Conservation (phyloP, 352 stramenopile genomes). For the Pythium insidiosum region DNA sequence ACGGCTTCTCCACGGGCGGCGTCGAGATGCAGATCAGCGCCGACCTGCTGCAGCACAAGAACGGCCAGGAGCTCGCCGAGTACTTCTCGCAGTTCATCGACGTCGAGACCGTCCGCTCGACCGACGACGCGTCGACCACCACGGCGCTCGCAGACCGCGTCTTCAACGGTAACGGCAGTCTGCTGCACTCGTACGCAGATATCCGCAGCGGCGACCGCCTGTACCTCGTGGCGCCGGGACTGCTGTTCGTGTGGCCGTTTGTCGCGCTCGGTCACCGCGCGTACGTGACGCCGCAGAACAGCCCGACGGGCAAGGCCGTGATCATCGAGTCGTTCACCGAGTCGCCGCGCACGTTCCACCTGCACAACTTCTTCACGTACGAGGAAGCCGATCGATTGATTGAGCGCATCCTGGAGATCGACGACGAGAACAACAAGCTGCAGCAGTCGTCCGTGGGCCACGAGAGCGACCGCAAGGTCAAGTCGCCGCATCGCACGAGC, state of each 20-base stretch:
- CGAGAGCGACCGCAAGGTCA: conserved; percentile 56
- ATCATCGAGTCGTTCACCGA: conserved; percentile 75
- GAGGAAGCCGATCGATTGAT: conserved; percentile 80
- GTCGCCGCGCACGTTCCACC: conserved; percentile 73
- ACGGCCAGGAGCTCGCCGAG: conserved; percentile 43
- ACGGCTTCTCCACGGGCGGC: conserved; percentile 68
- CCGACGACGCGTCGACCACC: conserved; percentile 9
- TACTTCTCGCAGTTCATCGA: conserved; percentile 80
- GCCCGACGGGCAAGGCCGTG: conserved; percentile 46
- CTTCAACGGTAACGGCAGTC: conserved; percentile 52
- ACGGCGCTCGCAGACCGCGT: conserved; percentile 57
- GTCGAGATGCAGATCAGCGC: conserved; percentile 63
- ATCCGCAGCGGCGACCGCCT: conserved; percentile 46
- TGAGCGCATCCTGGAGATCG: conserved; percentile 69
- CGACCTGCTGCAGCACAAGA: conserved; percentile 43
- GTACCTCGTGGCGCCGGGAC: conserved; percentile 60
- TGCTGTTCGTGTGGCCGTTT: conserved; percentile 79
- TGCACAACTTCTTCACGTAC: conserved; percentile 84
- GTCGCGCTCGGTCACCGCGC: conserved; percentile 72
- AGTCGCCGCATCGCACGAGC: conserved; percentile 71
- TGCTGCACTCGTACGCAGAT: conserved; percentile 44
- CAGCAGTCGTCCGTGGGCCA: conserved; percentile 76
- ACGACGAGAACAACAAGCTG: conserved; percentile 74
- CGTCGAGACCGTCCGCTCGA: conserved; percentile 40
- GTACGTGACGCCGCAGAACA: conserved; percentile 35